A percentile compares a stretch with the other conserved stretches of the same genome.
phyloP scores from a whole-genome alignment of 2,329 filamentous ascomycete species.

The Zalaria sp. region DNA sequence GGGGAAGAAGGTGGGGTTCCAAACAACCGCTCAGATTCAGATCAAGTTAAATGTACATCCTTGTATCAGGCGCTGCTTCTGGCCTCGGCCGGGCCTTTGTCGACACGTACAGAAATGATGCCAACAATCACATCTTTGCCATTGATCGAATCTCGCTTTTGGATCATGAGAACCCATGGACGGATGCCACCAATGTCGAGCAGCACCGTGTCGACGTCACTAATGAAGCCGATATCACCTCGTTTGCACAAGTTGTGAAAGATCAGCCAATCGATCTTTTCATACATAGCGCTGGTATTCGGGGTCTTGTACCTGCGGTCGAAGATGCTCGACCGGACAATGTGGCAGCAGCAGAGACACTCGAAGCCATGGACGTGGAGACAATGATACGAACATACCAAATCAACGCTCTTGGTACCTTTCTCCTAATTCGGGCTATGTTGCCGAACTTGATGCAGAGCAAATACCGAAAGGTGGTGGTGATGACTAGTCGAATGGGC shows the following conservation, averaged over 20 bases:
- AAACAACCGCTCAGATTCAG: background rate
- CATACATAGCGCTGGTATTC: constrained; percentile 30
- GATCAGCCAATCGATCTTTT: constrained; percentile 21
- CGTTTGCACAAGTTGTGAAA: constrained; percentile 9
- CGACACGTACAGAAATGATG: constrained; percentile 10
- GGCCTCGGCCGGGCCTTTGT: constrained; percentile 24
- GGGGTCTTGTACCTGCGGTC: constrained; percentile 25
- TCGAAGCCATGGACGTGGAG: constrained; percentile 22
- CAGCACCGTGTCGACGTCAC: constrained; percentile 14
- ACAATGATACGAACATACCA: constrained; percentile 26
- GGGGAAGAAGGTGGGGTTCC: background rate
- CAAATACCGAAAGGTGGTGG: constrained; percentile 18
- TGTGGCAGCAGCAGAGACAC: constrained; percentile 26
- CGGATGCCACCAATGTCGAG: constrained; percentile 9
- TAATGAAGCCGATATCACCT: constrained; percentile 11
- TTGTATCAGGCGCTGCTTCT: constrained; percentile 23
- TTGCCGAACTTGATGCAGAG: constrained; percentile 18
- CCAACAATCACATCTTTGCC: constrained; percentile 15
- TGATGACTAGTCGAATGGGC: constrained; percentile 33
- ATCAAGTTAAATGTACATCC: constrained; percentile 7
- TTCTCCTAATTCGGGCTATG: constrained; percentile 23
- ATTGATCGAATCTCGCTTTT: constrained; percentile 10
- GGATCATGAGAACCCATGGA: background rate
- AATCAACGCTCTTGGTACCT: constrained; percentile 29
- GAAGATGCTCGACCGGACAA: constrained; percentile 14